Evolutionary conservation across 148 eudicot species (phyloP).

Genomic region (Spergularia marina): DNA sequence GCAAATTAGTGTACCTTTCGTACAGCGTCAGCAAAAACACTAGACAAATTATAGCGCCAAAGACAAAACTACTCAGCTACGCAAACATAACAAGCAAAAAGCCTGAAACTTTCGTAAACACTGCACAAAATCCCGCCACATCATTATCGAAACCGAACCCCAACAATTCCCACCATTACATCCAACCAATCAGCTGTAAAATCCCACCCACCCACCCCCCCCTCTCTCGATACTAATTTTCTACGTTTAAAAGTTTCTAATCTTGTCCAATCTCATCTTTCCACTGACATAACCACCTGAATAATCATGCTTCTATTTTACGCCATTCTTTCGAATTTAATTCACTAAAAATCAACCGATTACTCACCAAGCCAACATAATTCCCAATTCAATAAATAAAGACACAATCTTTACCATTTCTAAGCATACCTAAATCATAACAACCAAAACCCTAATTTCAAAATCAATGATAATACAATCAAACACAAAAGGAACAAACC

Average conservation of each 20-base stretch:
- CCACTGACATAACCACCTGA: not conserved
- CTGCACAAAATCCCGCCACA: not conserved
- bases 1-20: not conserved
- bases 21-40: too few species aligned
- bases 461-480: too few species aligned
- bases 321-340: not conserved
- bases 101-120: not conserved
- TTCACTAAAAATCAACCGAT: not conserved
- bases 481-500: too few species aligned
- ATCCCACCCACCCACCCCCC: not conserved
- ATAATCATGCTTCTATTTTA: not conserved
- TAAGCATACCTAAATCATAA: not conserved
- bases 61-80: not conserved
- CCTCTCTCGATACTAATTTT: not conserved
- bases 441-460: not conserved
- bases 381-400: not conserved
- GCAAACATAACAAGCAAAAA: not conserved
- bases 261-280: not conserved
- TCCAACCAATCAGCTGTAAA: not conserved
- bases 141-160: not conserved
- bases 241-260: not conserved
- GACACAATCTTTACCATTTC: not conserved
- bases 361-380: not conserved
- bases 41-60: not conserved
- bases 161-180: not conserved